A percentile compares a stretch with the other conserved stretches of the same genome.
phyloP scores from a whole-genome alignment of 2,329 filamentous ascomycete species.

The Myotisia sp. region DNA sequence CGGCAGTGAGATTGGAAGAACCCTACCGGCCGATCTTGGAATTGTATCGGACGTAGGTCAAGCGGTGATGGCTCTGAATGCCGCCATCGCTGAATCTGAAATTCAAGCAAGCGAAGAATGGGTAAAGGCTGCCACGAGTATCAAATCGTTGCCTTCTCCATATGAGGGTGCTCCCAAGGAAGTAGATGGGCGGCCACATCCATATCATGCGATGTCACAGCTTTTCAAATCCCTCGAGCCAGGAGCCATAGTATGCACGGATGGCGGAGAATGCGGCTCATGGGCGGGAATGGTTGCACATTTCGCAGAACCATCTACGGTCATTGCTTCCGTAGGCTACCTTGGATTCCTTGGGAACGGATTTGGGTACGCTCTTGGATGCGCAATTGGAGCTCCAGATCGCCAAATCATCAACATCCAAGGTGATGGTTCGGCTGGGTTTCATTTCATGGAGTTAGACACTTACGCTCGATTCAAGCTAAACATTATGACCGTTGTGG shows the following conservation, averaged over 20 bases:
- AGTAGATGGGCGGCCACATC: too few relatives aligned
- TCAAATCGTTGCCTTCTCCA: too few relatives aligned
- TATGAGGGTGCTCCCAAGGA: too few relatives aligned
- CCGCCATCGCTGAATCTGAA: background rate
- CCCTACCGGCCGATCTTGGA: background rate
- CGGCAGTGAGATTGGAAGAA: background rate
- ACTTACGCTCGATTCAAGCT: background rate
- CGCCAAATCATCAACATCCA: background rate
- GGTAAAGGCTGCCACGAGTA: background rate
- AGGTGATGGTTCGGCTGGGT: background rate
- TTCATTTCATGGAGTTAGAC: background rate
- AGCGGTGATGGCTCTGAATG: background rate
- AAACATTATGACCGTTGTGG: background rate
- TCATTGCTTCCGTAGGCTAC: background rate
- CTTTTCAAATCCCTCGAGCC: background rate
- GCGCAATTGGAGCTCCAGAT: background rate
- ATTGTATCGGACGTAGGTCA: background rate
- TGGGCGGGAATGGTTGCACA: background rate
- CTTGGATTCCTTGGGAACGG: background rate
- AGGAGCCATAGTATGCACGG: background rate
- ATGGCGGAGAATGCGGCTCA: slow-evolving; percentile 1
- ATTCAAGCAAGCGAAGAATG: background rate
- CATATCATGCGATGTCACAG: background rate
- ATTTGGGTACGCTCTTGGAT: background rate
- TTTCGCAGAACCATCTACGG: background rate